phyloP scores from a whole-genome alignment of 2,329 filamentous ascomycete genomes.

The Cyphellophora europaea region DNA sequence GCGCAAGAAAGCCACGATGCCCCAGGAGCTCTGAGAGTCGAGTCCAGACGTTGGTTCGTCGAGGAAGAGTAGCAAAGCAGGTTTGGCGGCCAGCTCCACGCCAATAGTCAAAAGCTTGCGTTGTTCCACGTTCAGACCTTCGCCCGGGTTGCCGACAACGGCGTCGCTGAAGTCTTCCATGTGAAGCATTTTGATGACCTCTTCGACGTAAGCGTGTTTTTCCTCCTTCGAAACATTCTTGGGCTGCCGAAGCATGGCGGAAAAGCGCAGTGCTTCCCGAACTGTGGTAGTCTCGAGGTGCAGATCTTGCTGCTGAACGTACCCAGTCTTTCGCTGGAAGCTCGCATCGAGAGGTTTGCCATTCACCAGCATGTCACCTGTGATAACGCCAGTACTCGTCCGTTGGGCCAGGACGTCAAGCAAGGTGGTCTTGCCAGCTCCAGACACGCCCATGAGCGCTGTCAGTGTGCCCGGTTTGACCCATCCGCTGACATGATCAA shows the following conservation, averaged over 20 bases:
- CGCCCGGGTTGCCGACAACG: conserved; percentile 78
- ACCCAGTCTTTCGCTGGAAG: conserved; percentile 86
- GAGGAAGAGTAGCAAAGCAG: conserved; percentile 46
- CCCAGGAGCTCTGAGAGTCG: conserved; percentile 55
- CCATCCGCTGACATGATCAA: conserved; percentile 84
- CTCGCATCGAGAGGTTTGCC: conserved; percentile 63
- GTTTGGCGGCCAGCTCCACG: conserved; percentile 70
- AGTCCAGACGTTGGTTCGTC: conserved; percentile 45
- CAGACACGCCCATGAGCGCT: conserved; percentile 79
- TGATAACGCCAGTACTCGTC: conserved; percentile 79
- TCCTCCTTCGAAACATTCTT: conserved; percentile 59
- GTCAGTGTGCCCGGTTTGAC: conserved; percentile 90
- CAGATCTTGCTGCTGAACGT: conserved; percentile 86
- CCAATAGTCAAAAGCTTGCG: conserved; percentile 78
- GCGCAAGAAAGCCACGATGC: conserved; percentile 52
- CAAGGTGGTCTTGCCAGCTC: conserved; percentile 85
- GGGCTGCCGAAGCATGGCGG: conserved; percentile 75
- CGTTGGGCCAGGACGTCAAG: conserved; percentile 77
- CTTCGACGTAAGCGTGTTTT: conserved; percentile 82
- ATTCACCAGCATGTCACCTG: conserved; percentile 75
- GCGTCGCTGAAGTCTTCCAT: conserved; percentile 88
- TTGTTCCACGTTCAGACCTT: conserved; percentile 54
- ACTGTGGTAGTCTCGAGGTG: conserved; percentile 77
- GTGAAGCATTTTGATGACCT: conserved; percentile 80
- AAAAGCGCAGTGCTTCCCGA: conserved; percentile 78